Conservation (phyloP, 2,329 filamentous ascomycete species). For the Penicillium palitans region DNA sequence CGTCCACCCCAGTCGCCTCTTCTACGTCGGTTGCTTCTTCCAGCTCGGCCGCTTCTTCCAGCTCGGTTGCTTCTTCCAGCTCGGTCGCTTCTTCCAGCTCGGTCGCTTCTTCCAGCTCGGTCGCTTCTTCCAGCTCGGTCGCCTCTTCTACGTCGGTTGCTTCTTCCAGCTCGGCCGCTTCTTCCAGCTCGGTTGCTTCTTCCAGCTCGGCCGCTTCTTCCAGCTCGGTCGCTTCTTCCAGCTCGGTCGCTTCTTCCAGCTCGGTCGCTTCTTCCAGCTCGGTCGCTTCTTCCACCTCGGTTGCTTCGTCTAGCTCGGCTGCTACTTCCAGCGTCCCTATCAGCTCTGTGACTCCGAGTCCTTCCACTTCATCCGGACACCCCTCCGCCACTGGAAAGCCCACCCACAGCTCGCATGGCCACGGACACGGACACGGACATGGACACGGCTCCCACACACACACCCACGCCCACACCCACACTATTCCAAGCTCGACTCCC, state of each 20-base stretch:
- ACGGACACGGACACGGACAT: not conserved
- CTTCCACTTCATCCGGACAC: constrained; percentile 5
- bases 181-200: not conserved
- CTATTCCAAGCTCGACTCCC: constrained; percentile 6
- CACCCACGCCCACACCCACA: not conserved
- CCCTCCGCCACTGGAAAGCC: constrained; percentile 7
- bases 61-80: not conserved
- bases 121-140: not conserved
- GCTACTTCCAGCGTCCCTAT: constrained; percentile 2
- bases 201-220: not conserved
- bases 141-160: not conserved
- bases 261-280: too few relatives aligned
- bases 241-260: not conserved
- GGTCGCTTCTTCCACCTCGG: not conserved
- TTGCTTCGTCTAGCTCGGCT: not conserved
- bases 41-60: not conserved
- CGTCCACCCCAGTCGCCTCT: too few relatives aligned
- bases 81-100: not conserved
- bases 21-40: constrained; percentile 1
- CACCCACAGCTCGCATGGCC: constrained; percentile 6
- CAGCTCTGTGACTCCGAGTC: not conserved
- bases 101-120: not conserved
- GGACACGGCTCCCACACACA: not conserved
- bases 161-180: not conserved
- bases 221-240: not conserved